These are phyloP conservation scores for Neopestalotiopsis sp. DNA, from an alignment of 2,329 filamentous ascomycete species.

Conservation along the genomic window DNA sequence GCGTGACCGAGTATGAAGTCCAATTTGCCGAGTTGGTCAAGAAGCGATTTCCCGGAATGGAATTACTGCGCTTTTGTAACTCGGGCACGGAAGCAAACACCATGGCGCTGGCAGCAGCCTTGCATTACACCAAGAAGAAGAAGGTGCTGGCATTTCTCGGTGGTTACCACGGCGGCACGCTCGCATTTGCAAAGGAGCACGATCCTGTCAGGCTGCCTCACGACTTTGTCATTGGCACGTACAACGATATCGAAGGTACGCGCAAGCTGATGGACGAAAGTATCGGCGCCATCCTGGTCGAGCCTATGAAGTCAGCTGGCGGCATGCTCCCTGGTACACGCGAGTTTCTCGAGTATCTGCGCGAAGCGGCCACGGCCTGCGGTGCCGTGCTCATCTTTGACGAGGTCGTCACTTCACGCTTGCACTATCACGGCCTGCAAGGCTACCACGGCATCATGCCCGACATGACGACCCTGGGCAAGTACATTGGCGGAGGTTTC, in stretches of 20 bases:
- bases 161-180: conserved; percentile 61
- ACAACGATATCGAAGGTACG: conserved; percentile 62
- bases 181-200: conserved; percentile 49
- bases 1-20: conserved; percentile 56
- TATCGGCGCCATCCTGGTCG: conserved; percentile 69
- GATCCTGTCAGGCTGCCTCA: conserved; percentile 54
- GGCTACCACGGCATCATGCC: conserved; percentile 51
- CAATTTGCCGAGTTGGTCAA: conserved; percentile 58
- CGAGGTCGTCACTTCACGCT: conserved; percentile 73
- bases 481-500: conserved; percentile 71
- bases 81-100: conserved; percentile 71
- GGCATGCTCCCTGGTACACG: conserved; percentile 58
- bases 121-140: not conserved
- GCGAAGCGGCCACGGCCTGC: conserved; percentile 48
- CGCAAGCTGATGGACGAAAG: conserved; percentile 45
- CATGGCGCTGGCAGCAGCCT: conserved; percentile 52
- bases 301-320: conserved; percentile 69
- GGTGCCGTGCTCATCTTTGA: conserved; percentile 70
- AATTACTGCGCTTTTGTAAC: conserved; percentile 66
- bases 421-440: conserved; percentile 57
- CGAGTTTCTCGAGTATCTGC: conserved; percentile 59
- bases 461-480: conserved; percentile 69
- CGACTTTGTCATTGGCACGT: conserved; percentile 65
- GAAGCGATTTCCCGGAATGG: conserved; percentile 55
- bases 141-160: conserved; percentile 53